Conservation (phyloP, 495 filamentous ascomycete genomes). For the Aspergillus asperescens region DNA sequence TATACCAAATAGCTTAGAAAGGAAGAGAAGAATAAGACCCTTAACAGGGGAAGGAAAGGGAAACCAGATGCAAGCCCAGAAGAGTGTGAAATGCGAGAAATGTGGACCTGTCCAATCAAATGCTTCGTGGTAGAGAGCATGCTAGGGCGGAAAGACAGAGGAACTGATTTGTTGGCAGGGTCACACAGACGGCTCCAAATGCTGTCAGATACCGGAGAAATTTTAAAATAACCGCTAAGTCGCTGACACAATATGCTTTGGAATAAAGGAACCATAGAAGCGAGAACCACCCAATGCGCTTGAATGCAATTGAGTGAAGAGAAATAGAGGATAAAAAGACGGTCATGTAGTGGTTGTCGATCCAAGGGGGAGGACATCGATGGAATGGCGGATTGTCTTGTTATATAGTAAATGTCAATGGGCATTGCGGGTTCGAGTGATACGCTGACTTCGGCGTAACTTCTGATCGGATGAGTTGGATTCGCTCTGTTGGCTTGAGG, state of each 20-base stretch:
- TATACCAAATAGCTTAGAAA: background rate
- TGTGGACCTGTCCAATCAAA: background rate
- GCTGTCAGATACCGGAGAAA: constrained; percentile 11
- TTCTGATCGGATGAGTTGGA: constrained; percentile 14
- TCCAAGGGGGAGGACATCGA: background rate
- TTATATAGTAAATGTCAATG: background rate
- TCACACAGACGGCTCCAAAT: constrained; percentile 6
- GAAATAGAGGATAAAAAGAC: background rate
- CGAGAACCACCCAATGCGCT: constrained; percentile 14
- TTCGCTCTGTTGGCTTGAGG: constrained; percentile 15
- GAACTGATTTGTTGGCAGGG: background rate
- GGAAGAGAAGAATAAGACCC: background rate
- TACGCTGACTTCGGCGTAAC: constrained; percentile 22
- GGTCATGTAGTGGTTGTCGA: background rate
- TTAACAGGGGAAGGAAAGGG: background rate
- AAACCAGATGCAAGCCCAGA: constrained; percentile 5
- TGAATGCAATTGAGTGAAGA: constrained; percentile 11
- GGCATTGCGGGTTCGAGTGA: constrained; percentile 18
- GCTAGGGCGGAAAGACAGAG: background rate
- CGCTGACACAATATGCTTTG: constrained; percentile 11
- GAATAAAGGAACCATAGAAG: constrained; percentile 9
- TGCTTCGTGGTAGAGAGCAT: too few relatives aligned
- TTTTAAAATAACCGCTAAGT: constrained; percentile 12
- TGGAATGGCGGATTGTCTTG: background rate
- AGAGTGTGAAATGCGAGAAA: constrained; percentile 1